phyloP scores from a whole-genome alignment of 768 basidiomycete species.

The Podaxis pistillaris region DNA sequence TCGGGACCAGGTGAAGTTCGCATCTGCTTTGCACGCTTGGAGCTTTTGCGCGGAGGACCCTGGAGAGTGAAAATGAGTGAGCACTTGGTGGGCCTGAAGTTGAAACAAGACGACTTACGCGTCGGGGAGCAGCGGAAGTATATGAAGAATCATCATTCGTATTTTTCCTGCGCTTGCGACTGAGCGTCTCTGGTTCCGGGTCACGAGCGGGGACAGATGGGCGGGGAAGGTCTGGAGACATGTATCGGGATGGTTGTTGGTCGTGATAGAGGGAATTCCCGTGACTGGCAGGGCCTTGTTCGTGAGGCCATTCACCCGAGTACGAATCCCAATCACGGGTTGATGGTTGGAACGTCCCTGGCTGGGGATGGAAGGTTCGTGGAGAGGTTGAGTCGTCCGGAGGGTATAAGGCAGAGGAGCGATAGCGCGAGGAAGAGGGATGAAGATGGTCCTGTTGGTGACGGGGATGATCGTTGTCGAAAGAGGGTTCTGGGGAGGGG shows the following conservation, averaged over 20 bases:
- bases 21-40: conserved; percentile 24
- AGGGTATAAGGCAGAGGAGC: conserved; percentile 18
- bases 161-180: conserved; percentile 47
- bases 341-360: conserved; percentile 12
- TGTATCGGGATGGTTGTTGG: conserved; percentile 14
- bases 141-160: conserved; percentile 56
- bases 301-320: conserved; percentile 16
- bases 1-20: conserved; percentile 28
- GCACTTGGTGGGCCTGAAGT: neutral
- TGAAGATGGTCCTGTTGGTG: neutral
- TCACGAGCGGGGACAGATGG: neutral
- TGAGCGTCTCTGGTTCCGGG: conserved; percentile 24
- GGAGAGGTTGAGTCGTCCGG: conserved; percentile 7
- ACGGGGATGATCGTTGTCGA: conserved; percentile 19
- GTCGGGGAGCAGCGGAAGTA: conserved; percentile 43
- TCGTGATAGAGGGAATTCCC: conserved; percentile 10
- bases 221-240: conserved; percentile 12
- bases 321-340: conserved; percentile 15
- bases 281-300: conserved; percentile 7
- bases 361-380: conserved; percentile 7
- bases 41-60: conserved; percentile 12
- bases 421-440: conserved; percentile 22
- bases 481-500: conserved; percentile 18
- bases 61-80: neutral
- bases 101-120: conserved; percentile 43